Evolutionary conservation across 2,329 filamentous ascomycete species (phyloP).

Genomic region (Trichoderma breve): DNA sequence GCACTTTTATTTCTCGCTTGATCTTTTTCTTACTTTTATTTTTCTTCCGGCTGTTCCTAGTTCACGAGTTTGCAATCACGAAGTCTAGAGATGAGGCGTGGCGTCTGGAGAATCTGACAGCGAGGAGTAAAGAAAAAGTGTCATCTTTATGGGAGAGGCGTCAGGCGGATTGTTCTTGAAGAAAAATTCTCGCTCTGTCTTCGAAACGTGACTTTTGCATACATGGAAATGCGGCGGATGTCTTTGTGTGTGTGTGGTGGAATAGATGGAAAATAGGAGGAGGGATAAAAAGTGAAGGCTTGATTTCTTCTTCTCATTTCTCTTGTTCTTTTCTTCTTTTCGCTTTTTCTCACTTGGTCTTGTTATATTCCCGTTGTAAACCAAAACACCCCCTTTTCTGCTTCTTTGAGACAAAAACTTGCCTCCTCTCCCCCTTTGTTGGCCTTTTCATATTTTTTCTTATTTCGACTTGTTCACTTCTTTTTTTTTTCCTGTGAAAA

Average conservation of each 20-base stretch:
- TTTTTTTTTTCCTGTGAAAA: not conserved
- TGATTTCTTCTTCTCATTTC: not conserved
- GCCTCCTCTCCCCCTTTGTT: not conserved
- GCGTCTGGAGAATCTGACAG: not conserved
- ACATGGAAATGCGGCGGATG: not conserved
- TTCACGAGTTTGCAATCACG: not conserved
- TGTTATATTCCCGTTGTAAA: constrained; percentile 1
- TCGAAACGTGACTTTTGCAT: not conserved
- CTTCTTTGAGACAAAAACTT: not conserved
- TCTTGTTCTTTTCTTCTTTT: not conserved
- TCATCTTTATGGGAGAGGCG: not conserved
- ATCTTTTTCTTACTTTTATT: not conserved
- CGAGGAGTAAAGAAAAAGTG: not conserved
- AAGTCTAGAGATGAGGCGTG: not conserved
- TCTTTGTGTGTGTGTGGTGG: not conserved
- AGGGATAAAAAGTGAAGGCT: not conserved
- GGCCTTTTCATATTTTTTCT: not conserved
- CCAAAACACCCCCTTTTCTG: not conserved
- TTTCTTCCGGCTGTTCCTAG: not conserved
- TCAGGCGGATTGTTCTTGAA: not conserved
- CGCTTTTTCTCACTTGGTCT: not conserved
- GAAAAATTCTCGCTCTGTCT: not conserved
- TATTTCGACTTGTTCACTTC: not conserved
- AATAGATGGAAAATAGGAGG: not conserved
- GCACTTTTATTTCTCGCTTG: not conserved